Percentiles rank a stretch among this genome's conserved stretches.
These are phyloP conservation scores for Globisporangium megalacanthum DNA, from an alignment of 352 stramenopile species.

Conservation along the genomic window DNA sequence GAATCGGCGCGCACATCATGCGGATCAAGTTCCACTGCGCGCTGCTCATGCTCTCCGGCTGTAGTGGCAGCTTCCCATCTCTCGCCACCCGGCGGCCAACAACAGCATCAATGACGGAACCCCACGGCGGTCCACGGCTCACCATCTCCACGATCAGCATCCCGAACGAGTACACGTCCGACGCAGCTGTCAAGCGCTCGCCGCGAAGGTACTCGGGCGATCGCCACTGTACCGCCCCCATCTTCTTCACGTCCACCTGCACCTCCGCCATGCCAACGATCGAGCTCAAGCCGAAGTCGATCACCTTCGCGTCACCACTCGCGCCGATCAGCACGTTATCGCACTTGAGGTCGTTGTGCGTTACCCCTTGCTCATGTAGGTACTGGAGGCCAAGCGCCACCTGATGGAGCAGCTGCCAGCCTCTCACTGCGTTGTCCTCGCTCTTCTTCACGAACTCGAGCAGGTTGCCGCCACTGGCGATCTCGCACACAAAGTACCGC, in stretches of 20 bases:
- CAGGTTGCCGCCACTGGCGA: not conserved
- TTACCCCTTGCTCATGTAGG: not conserved
- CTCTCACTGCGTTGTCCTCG: not conserved
- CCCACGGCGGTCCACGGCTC: slow-evolving; percentile 12
- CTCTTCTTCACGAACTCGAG: not conserved
- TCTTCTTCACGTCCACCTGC: not conserved
- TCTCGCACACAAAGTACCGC: slow-evolving; percentile 5
- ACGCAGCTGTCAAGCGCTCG: not conserved
- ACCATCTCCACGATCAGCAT: slow-evolving; percentile 10
- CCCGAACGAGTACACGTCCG: not conserved
- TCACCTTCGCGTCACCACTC: not conserved
- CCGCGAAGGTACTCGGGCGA: not conserved
- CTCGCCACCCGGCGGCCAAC: slow-evolving; percentile 6
- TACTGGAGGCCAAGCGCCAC: not conserved
- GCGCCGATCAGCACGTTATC: slow-evolving; percentile 4
- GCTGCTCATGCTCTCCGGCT: not conserved
- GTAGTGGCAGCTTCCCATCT: not conserved
- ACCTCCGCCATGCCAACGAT: not conserved
- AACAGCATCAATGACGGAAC: not conserved
- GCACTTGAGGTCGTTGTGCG: slow-evolving; percentile 9
- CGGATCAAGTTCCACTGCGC: slow-evolving; percentile 14
- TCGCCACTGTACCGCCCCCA: not conserved
- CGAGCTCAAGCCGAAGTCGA: slow-evolving; percentile 1
- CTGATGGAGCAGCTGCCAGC: not conserved
- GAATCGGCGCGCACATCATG: slow-evolving; percentile 11